Evolutionary conservation across 441 rosid species (phyloP).

Genomic region (Gossypium gossypioides): DNA sequence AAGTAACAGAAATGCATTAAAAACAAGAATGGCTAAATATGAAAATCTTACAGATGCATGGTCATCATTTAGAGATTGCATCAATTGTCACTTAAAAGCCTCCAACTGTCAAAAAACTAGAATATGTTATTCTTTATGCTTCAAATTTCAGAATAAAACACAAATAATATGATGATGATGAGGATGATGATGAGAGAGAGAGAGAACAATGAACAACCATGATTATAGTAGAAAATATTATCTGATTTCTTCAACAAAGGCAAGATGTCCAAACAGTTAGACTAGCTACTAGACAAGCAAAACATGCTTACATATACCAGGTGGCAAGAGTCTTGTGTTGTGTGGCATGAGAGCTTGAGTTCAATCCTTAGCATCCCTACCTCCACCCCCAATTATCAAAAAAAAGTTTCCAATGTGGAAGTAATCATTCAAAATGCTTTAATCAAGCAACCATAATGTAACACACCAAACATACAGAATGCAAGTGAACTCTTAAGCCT

Average conservation of each 20-base stretch:
- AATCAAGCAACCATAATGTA: neutral
- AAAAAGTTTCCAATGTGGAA: neutral
- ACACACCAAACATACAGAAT: neutral
- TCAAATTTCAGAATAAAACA: neutral
- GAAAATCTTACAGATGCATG: slow-evolving; percentile 45
- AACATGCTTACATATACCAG: neutral
- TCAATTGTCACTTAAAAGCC: slow-evolving; percentile 77
- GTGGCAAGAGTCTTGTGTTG: neutral
- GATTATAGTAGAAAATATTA: neutral
- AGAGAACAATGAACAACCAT: no score
- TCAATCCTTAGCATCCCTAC: no score
- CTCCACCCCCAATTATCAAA: neutral
- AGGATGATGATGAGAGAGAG: no score
- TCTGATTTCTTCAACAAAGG: neutral
- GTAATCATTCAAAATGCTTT: neutral
- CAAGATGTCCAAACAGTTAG: neutral
- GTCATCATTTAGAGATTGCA: slow-evolving; percentile 79
- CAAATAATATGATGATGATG: neutral
- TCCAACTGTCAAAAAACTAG: slow-evolving; percentile 42
- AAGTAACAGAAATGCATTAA: neutral
- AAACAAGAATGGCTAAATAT: neutral
- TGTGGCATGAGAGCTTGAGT: no score
- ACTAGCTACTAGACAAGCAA: neutral
- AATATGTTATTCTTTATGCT: neutral
- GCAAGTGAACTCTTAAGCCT: neutral